Conservation (phyloP, 345 rosid species). For the Aquilaria malaccensis region DNA sequence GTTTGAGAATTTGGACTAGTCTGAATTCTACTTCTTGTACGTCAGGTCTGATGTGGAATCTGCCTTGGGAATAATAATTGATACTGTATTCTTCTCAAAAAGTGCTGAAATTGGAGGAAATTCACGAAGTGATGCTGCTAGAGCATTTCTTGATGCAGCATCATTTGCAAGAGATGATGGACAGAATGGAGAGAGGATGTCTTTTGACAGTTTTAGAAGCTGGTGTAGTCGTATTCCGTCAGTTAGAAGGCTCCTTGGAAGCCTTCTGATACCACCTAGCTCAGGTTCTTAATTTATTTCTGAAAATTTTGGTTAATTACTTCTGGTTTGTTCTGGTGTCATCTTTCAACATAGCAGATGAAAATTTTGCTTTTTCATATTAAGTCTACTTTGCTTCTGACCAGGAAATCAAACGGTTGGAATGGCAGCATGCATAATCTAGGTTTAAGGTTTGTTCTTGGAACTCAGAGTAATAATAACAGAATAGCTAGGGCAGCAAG, state of each 20-base stretch:
- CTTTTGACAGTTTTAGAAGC: constrained; percentile 65
- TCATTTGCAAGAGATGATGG: constrained; percentile 41
- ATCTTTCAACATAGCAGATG: too few species aligned
- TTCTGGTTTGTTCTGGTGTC: too few species aligned
- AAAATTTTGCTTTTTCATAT: too few species aligned
- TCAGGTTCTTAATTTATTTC: constrained; percentile 35
- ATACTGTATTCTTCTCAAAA: constrained; percentile 34
- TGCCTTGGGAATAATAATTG: constrained; percentile 35
- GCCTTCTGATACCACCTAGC: constrained; percentile 57
- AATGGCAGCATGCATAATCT: too few species aligned
- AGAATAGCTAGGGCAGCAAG: too few species aligned
- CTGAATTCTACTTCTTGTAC: not conserved
- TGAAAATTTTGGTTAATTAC: too few species aligned
- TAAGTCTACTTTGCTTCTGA: too few species aligned
- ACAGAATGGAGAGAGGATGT: constrained; percentile 48
- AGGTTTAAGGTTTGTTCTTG: too few species aligned
- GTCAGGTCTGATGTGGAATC: constrained; percentile 74
- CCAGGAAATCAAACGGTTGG: too few species aligned
- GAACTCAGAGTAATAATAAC: too few species aligned
- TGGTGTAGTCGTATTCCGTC: constrained; percentile 70
- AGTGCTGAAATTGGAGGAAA: constrained; percentile 28
- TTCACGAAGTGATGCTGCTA: constrained; percentile 31
- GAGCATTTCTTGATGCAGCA: constrained; percentile 52
- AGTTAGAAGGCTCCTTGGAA: constrained; percentile 72
- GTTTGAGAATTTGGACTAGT: too few species aligned